Percentiles rank a stretch among this genome's conserved stretches.
Evolutionary conservation across 2,329 filamentous ascomycete genomes (phyloP).

Genomic region (Hypomyces rosellus): DNA sequence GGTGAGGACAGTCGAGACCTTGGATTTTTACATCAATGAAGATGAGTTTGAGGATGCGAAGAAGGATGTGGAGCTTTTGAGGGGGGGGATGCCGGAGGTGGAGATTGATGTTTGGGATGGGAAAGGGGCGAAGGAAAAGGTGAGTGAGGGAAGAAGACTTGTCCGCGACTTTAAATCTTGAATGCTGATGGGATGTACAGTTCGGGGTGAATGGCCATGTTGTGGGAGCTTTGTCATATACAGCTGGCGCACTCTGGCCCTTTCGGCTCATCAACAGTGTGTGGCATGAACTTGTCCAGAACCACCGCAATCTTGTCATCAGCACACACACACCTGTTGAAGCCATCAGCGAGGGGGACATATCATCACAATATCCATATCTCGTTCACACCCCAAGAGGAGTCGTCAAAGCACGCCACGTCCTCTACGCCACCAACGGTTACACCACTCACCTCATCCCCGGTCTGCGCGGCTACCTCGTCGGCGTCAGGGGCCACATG

Average conservation of each 20-base stretch:
- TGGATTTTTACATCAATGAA: slow-evolving; percentile 38
- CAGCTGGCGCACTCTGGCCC: slow-evolving; percentile 44
- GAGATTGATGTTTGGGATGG: slow-evolving; percentile 28
- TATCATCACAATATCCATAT: slow-evolving; percentile 26
- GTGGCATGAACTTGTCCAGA: slow-evolving; percentile 35
- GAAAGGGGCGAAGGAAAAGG: slow-evolving; percentile 26
- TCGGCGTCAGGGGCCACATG: slow-evolving; percentile 43
- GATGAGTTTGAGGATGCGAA: slow-evolving; percentile 28
- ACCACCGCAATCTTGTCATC: slow-evolving; percentile 30
- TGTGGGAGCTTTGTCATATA: slow-evolving; percentile 37
- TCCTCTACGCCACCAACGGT: slow-evolving; percentile 54
- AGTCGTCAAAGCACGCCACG: slow-evolving; percentile 37
- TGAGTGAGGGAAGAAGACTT: slow-evolving; percentile 10
- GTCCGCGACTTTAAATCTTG: too few species aligned
- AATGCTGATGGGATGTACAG: slow-evolving; percentile 6
- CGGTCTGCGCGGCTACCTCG: slow-evolving; percentile 38
- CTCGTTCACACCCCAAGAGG: slow-evolving; percentile 40
- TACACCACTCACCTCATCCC: slow-evolving; percentile 47
- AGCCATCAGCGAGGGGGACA: slow-evolving; percentile 16
- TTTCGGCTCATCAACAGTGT: slow-evolving; percentile 42
- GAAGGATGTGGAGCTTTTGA: slow-evolving; percentile 27
- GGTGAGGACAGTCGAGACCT: slow-evolving; percentile 39
- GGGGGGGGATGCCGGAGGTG: slow-evolving; percentile 34
- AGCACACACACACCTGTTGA: slow-evolving; percentile 33
- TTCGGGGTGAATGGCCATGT: slow-evolving; percentile 31